Evolutionary conservation across 2,329 filamentous ascomycete genomes (phyloP).

Genomic region (Fusarium pininemorale): DNA sequence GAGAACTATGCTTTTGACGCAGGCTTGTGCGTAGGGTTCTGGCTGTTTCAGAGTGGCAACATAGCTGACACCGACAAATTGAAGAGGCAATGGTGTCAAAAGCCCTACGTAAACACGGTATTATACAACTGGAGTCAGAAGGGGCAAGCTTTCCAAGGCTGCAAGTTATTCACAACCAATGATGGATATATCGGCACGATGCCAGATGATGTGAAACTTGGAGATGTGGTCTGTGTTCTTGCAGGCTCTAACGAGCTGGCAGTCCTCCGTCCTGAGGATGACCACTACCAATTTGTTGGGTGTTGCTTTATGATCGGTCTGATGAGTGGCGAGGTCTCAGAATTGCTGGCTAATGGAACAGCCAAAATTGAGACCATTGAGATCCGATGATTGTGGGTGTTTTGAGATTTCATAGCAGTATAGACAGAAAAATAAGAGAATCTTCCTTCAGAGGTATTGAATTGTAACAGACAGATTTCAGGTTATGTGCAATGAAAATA

Average conservation of each 20-base stretch:
- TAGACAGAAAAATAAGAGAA: background rate
- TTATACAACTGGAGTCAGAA: no score
- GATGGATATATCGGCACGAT: background rate
- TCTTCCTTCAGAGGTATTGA: background rate
- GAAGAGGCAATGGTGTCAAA: no score
- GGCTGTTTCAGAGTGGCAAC: no score
- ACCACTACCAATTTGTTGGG: background rate
- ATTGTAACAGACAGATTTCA: background rate
- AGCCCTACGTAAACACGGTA: no score
- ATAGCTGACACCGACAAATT: no score
- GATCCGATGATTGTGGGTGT: background rate
- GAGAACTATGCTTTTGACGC: background rate
- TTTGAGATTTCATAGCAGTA: background rate
- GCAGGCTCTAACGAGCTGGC: rapidly evolving
- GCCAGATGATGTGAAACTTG: rapidly evolving
- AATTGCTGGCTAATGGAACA: background rate
- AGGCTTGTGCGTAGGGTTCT: background rate
- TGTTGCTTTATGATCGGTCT: background rate
- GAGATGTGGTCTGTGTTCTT: background rate
- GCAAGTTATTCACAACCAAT: background rate
- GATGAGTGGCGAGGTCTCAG: background rate
- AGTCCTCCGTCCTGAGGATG: background rate
- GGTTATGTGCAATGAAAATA: background rate
- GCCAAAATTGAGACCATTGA: background rate
- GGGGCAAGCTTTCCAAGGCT: no score